Percentiles rank a stretch among this genome's conserved stretches.
Conservation (phyloP, 371 early-diverging fungal species). For the Saksenaea vasiformis region DNA sequence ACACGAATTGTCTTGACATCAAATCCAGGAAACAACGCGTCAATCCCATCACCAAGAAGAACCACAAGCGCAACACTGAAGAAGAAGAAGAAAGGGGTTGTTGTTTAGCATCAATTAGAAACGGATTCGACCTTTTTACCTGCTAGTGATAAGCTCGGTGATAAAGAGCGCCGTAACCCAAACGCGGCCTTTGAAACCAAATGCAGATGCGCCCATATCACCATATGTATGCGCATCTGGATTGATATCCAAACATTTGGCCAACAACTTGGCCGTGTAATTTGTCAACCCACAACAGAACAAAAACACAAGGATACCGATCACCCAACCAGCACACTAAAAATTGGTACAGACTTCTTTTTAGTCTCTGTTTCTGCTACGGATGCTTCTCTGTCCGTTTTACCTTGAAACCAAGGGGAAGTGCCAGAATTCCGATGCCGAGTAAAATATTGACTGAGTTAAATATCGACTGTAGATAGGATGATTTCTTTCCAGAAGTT, state of each 20-base stretch:
- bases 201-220: slow-evolving; percentile 71
- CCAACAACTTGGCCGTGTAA: slow-evolving; percentile 68
- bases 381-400: background rate
- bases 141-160: slow-evolving; percentile 66
- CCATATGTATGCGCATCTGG: slow-evolving; percentile 60
- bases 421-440: slow-evolving; percentile 60
- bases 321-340: slow-evolving; percentile 66
- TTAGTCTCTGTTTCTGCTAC: too few relatives aligned
- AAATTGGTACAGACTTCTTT: too few relatives aligned
- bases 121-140: slow-evolving; percentile 35
- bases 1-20: slow-evolving; percentile 25
- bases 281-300: slow-evolving; percentile 61
- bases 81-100: too few relatives aligned
- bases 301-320: slow-evolving; percentile 58
- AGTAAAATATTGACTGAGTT: slow-evolving; percentile 66
- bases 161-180: slow-evolving; percentile 57
- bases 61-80: slow-evolving; percentile 40
- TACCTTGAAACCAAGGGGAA: slow-evolving; percentile 65
- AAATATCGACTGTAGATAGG: slow-evolving; percentile 54
- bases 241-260: slow-evolving; percentile 57
- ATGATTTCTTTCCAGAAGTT: slow-evolving; percentile 30
- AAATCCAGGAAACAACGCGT: slow-evolving; percentile 41
- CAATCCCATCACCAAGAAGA: slow-evolving; percentile 44
- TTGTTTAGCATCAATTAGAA: too few relatives aligned
- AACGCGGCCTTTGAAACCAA: slow-evolving; percentile 60